Base-by-base conservation (phyloP, 1,284 basidiomycete genomes). In the Cryptococcus sp. region DNA sequence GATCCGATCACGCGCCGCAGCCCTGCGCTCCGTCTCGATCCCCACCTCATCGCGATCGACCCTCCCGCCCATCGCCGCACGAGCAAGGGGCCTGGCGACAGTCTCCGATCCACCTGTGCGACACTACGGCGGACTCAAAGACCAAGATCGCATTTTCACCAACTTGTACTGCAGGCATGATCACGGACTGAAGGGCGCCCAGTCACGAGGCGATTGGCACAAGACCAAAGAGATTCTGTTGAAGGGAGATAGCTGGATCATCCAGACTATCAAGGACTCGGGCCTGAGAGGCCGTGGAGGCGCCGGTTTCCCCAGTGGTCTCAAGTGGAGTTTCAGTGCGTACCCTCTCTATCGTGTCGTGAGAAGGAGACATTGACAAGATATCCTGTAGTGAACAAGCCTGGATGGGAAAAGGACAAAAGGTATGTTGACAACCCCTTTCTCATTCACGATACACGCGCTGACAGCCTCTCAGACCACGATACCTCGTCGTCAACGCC, bases 161-260 rank as follows among this genome's bases (percentile, higher is more conserved):
- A 96, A 96, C 78, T 85, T 86, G 2, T 93, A 88, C 75, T 88
- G 85, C 71, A 84, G 84, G 61, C 89, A 92, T 74, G 92, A 95
- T 73, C 88, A 91, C 74, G 88, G 91, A 19, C 78, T 97, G 57
- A 94, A 94, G 79, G 93, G 91, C 54, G 93, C 93, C 23, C 76
- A 85, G 88, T 84, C 88, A 50, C 88, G 95, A 53, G 95, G 95
- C 47, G 94, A 98, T 82, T 99, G 95, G 96, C 94, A 98, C 80
- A 84, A 86, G 65, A 99, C 95, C 62, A 97, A 97, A 80, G 95
- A 97, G 63, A 96, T 98, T 70, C 66, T 99, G 47, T 82, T 88
- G 57, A 98, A 97, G 78, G 94, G 95, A 57, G 93, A 99, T 81
- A 85, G 87, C n/a, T 98, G 91, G 91, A 93, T 99, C 72, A 98